Evolutionary conservation across 257 asterid species (phyloP), one percentile per base, ranked within the genome.

Genomic region (Solanum rostratum): DNA sequence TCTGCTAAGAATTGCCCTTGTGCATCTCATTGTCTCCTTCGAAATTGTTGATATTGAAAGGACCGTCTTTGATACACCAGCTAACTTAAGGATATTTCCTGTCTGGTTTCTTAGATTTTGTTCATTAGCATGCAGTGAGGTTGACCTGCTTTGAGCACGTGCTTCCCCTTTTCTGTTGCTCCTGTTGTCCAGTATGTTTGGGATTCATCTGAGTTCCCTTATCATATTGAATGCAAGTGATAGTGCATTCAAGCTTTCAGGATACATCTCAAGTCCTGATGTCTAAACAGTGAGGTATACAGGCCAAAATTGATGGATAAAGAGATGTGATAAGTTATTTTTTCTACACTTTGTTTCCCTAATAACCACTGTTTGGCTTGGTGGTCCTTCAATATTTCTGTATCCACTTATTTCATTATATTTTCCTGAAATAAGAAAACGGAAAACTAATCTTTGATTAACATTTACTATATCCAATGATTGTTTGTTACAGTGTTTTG

Each of bases 381-480:
- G n/a, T n/a, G n/a, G n/a, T n/a, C n/a, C 86, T 96, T 88, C 99
- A 96, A 87, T 94, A 94, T 91, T 88, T 89, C 59, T 94, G 98
- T 94, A 96, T 96, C 98, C 99, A 65, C 86, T 30, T 30, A 30
- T 30, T 30, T 30, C 33, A 30, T 1, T 30, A 30, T 30, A 30
- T 63, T 54, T 49, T 84, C 33, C 33, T 30, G 33, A 30, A 30
- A 1, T 1, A 30, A 2, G 33, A 30, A 30, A 30, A 30, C 33
- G 33, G 33, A 30, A 30, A 30, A 30, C 33, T 30, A 30, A 30
- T 30, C 33, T 30, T 30, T 30, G 33, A 2, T 30, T 30, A 30
- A 2, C 33, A 30, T 30, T 30, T 30, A 30, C 33, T 30, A 30
- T 30, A 30, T 30, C 33, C 2, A 2, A 30, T 30, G 33, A 1